Conservation (phyloP, 306 rosid genomes). For the Vigna angularis region DNA sequence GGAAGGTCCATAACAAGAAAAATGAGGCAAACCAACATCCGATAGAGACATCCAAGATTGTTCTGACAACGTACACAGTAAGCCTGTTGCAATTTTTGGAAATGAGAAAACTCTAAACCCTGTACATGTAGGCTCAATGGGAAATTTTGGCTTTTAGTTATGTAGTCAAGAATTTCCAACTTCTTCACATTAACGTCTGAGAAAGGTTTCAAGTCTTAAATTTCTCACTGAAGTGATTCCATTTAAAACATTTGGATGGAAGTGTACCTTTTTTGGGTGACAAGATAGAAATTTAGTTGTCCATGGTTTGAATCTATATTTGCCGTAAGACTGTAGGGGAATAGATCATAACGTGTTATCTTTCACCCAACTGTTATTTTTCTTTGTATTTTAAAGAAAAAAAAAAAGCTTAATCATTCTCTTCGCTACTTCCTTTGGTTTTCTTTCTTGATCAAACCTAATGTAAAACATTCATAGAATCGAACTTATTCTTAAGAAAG, state of each 20-base stretch:
- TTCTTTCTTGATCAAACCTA: too few species aligned
- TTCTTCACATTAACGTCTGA: constrained; percentile 9
- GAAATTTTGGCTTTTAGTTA: constrained; percentile 19
- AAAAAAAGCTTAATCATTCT: too few species aligned
- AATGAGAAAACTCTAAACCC: constrained; percentile 33
- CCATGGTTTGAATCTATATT: constrained; percentile 10
- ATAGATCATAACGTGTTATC: not conserved
- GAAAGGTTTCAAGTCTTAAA: constrained; percentile 25
- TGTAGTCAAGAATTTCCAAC: constrained; percentile 24
- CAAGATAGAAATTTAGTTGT: constrained; percentile 15
- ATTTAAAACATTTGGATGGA: constrained; percentile 6
- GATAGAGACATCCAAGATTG: constrained; percentile 53
- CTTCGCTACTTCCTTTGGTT: too few species aligned
- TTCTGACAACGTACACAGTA: constrained; percentile 31
- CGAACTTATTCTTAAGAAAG: not conserved
- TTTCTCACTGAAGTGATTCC: constrained; percentile 34
- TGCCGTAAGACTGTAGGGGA: not conserved
- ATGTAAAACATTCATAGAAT: too few species aligned
- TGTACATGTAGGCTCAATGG: constrained; percentile 16
- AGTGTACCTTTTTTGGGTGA: not conserved
- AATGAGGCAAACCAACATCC: constrained; percentile 66
- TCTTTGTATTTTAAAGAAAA: too few species aligned
- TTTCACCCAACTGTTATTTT: too few species aligned
- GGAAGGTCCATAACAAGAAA: constrained; percentile 89
- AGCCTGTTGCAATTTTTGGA: constrained; percentile 45